Evolutionary conservation across 208 protist genomes (phyloP), one percentile per base, ranked within the genome.

Genomic region (Leishmania guyanensis): DNA sequence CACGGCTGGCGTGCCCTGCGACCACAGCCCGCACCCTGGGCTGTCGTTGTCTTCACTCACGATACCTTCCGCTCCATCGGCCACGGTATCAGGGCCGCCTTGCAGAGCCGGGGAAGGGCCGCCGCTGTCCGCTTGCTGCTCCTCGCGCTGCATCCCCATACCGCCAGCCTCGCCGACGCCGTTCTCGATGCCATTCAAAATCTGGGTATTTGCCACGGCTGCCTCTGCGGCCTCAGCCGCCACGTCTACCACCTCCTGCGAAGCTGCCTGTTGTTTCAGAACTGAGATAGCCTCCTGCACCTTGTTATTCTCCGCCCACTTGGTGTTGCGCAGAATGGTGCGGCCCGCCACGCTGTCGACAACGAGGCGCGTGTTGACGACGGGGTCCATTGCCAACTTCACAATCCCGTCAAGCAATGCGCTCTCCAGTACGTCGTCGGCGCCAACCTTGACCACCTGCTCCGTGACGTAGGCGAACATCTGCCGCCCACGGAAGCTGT

Each of bases 321-420:
- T 81, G 12, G 84, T 68, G 43, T 84, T 85, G 53, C 79, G 53
- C 71, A 92, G 60, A 69, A 96, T 89, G 9, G 87, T 94, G 39
- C 89, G 82, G 6, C 72, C 76, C 58, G 97, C 75, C 39, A 97
- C 88, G 26, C 85, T 79, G 17, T 91, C 84, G 0, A 97, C 85
- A 26, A 94, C 91, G 26, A 98, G 85, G 33, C 97, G 89, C 36
- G 98, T 95, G 84, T 99, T 99, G 64, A 94, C 91, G 8, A 99
- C 95, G 0, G 66, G 74, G 81, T 99, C 97, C 56, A 85, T 81
- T n/a, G 91, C 82, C 6, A 98, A 77, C 39, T 80, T 85, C 70
- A 92, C 71, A 77, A 97, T 91, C 36, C 84, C 92, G 16, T 92
- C 84, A 3, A 83, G 80, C 73, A 98, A 54, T 36, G 95, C 87